Evolutionary conservation across 306 rosid species (phyloP), one percentile per base, ranked within the genome.

Genomic region (Vicia sativa): DNA sequence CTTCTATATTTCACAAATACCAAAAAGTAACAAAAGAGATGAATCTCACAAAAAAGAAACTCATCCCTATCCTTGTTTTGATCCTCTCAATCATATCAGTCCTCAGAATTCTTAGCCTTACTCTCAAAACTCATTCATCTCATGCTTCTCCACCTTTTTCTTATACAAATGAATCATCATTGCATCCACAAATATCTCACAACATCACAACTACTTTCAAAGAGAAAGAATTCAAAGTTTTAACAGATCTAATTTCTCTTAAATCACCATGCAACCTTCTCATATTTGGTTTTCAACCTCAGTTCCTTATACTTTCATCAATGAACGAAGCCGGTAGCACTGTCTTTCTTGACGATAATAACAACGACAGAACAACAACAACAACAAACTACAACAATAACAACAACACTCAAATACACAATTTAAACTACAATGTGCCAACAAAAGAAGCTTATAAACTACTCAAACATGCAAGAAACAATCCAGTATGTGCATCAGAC

Each of bases 231-330:
- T 85, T 83, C 83, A 79, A 45, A 55, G 82, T 84, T 68, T 80
- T 93, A 6, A 77, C 71, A 48, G 57, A 79, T 61, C 83, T 93
- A 74, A 79, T 93, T 58, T 71, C 88, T 52, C 73, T 65, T 9
- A 93, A 73, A 80, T 63, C 85, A 23, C 97, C 96, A 48, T 90
- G 97, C 86, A 93, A 90, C 83, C 86, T 93, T 48, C 97, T 93
- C 44, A 70, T 93, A 68, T 93, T 93, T 26, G 97, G 98, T 64
- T 65, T 90, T 19, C 87, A 88, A 48, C 74, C 82, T 4, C 87
- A 88, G 72, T 85, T 85, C 76, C 84, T 83, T 5, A n/a, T 56
- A 42, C 91, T 93, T 74, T 85, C 95, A 23, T 83, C 71, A 6
- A 79, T 88, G 74, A 93, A 93, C 54, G 76, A 76, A 57, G 89